Conservation (phyloP, 2,329 filamentous ascomycete genomes). For the Neonectria magnoliae region DNA sequence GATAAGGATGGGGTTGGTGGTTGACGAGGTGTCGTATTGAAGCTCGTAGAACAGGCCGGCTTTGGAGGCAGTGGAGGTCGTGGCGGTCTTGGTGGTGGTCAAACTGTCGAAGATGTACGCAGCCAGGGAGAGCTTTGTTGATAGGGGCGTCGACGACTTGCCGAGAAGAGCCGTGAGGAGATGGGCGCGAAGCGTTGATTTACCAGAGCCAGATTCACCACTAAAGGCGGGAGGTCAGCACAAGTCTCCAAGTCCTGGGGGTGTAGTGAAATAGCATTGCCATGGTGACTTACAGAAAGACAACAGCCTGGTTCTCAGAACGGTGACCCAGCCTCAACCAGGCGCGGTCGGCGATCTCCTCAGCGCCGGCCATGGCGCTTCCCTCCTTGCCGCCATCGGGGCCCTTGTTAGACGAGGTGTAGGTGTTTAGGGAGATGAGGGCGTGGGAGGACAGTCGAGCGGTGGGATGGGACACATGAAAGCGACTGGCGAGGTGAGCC, state of each 20-base stretch:
- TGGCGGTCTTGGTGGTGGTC: constrained; percentile 96
- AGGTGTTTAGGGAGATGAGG: constrained; percentile 92
- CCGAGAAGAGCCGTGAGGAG: constrained; percentile 85
- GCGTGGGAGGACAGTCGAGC: constrained; percentile 91
- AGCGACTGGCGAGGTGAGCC: constrained; percentile 85
- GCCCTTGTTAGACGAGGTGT: constrained; percentile 87
- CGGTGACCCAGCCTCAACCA: constrained; percentile 87
- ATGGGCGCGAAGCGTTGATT: constrained; percentile 93
- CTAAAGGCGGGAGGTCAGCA: constrained; percentile 57
- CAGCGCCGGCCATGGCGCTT: constrained; percentile 90
- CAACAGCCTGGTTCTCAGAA: constrained; percentile 90
- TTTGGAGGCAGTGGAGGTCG: constrained; percentile 94
- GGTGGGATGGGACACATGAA: constrained; percentile 90
- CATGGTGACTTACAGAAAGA: constrained; percentile 80
- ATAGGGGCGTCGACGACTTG: constrained; percentile 92
- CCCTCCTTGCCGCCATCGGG: constrained; percentile 91
- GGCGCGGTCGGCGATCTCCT: constrained; percentile 88
- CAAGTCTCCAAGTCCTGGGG: constrained; percentile 24
- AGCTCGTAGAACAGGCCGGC: constrained; percentile 95
- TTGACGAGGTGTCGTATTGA: constrained; percentile 92
- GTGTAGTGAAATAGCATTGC: neutral
- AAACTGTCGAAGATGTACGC: constrained; percentile 96
- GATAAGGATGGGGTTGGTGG: constrained; percentile 85
- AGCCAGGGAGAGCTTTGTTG: constrained; percentile 90
- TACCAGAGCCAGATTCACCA: constrained; percentile 94